Base-by-base conservation (phyloP, 495 filamentous ascomycete species). In the Penicillium malachiteum region DNA sequence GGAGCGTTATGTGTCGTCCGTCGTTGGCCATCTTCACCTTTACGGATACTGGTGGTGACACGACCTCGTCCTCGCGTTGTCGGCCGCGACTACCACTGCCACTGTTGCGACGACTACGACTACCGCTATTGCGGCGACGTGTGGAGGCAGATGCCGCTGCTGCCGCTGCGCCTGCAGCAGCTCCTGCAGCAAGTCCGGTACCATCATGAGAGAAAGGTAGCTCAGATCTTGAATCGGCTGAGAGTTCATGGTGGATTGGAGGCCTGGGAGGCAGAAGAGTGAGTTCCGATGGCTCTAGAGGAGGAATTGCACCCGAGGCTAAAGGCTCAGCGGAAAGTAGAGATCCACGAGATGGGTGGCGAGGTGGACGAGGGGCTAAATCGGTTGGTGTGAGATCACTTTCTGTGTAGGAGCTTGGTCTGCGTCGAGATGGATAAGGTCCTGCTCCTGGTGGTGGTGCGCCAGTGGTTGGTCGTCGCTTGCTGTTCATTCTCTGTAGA, bases 21-120 rank as follows among this genome's bases (percentile, higher is more conserved):
- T 96, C 88, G 49, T 85, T 81, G 70, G 91, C 85, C 74, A 92
- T 85, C 67, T 87, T 87, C 26, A 96, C 79, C 71, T 91, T 91
- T 47, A 95, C 84, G 50, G 84, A 88, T 48, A 90, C 87, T 3
- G 90, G 86, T 14, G 84, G 82, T 11, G 81, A 82, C 13, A 75
- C 70, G 11, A 79, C 73, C 38, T 71, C 70, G 39, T 74, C 72
- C 3, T 72, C 70, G 17, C 75, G 70, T 37, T 70, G 72, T 42
- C 72, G 40, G 12, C 51, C 33, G 34, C 13, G 44, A 5, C 53
- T 14, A 18, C 43, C 30, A 11, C 33, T 40, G 10, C 50, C 40
- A 37, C 50, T 54, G 13, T 54, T 33, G 18, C 39, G 42, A 40
- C 44, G 54, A 37, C 39, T 33, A 2, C 53, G 46, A 48, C 71